Evolutionary conservation across 2,329 filamentous ascomycete genomes (phyloP).

Genomic region (Capronia coronata): DNA sequence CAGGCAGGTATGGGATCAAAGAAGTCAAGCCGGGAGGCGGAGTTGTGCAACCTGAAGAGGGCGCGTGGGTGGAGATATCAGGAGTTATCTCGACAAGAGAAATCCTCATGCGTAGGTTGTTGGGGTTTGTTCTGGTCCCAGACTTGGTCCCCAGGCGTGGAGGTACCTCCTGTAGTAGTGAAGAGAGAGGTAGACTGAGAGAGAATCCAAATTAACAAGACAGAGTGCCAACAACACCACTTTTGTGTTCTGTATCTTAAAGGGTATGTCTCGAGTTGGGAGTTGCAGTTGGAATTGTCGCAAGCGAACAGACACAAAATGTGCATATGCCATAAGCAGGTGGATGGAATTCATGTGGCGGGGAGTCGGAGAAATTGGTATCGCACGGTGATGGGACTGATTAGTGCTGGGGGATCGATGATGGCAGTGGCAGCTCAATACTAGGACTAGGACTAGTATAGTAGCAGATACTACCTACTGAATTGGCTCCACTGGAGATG

Average conservation of each 20-base stretch:
- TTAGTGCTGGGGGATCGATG: not conserved
- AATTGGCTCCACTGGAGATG: not conserved
- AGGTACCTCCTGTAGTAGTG: too few relatives aligned
- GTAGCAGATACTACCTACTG: too few relatives aligned
- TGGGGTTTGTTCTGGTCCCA: too few relatives aligned
- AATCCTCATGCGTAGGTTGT: too few relatives aligned
- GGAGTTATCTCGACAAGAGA: too few relatives aligned
- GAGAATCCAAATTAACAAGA: too few relatives aligned
- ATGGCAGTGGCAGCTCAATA: not conserved
- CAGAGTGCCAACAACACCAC: not conserved
- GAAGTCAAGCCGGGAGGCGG: not conserved
- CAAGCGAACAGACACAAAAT: constrained; percentile 4
- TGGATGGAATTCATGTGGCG: constrained; percentile 10
- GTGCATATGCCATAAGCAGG: too few relatives aligned
- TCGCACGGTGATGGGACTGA: constrained; percentile 1
- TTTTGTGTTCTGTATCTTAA: not conserved
- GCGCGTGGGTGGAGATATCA: not conserved
- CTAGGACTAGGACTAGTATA: not conserved
- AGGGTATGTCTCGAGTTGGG: too few relatives aligned
- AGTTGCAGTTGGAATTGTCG: too few relatives aligned
- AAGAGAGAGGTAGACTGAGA: too few relatives aligned
- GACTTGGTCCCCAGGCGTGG: too few relatives aligned
- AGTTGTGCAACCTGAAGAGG: not conserved
- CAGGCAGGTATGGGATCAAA: too few relatives aligned
- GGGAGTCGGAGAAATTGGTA: constrained; percentile 10